A percentile compares a stretch with the other conserved stretches of the same genome.
Conservation (phyloP, 2,329 filamentous ascomycete species). For the Claviceps sp. region DNA sequence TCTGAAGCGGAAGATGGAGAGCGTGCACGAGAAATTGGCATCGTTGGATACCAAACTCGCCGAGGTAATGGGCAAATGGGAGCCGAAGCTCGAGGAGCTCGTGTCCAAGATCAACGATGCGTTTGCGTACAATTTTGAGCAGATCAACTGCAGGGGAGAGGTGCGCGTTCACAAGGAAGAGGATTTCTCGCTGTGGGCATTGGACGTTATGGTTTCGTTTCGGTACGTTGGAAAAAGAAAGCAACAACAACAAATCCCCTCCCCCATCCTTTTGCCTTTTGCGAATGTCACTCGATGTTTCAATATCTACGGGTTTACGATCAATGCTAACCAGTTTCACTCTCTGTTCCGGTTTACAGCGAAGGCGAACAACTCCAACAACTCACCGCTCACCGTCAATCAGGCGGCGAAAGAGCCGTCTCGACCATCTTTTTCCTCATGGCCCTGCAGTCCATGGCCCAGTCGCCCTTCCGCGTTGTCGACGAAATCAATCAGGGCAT, state of each 20-base stretch:
- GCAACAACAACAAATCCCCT: neutral
- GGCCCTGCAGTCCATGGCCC: constrained; percentile 86
- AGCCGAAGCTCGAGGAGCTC: constrained; percentile 67
- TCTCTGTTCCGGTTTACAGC: constrained; percentile 23
- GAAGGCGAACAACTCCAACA: constrained; percentile 73
- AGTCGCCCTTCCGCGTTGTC: constrained; percentile 92
- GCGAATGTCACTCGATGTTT: neutral
- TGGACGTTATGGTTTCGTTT: constrained; percentile 92
- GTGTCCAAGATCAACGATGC: constrained; percentile 74
- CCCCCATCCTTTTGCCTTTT: neutral
- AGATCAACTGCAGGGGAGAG: constrained; percentile 89
- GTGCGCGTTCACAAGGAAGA: constrained; percentile 79
- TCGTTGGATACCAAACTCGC: constrained; percentile 45
- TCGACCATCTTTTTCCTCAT: constrained; percentile 99
- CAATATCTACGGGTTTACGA: neutral
- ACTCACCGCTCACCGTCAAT: constrained; percentile 85
- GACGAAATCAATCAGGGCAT: constrained; percentile 99
- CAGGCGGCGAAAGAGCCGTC: constrained; percentile 88
- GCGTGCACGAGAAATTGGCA: constrained; percentile 40
- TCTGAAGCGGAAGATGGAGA: constrained; percentile 42
- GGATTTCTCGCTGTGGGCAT: constrained; percentile 87
- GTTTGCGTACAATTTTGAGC: constrained; percentile 84
- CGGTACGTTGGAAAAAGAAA: constrained; percentile 40
- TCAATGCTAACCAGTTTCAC: neutral
- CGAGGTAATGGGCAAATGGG: constrained; percentile 60